Evolutionary conservation across 441 rosid genomes (phyloP).

Genomic region (Biscutella auriculata): DNA sequence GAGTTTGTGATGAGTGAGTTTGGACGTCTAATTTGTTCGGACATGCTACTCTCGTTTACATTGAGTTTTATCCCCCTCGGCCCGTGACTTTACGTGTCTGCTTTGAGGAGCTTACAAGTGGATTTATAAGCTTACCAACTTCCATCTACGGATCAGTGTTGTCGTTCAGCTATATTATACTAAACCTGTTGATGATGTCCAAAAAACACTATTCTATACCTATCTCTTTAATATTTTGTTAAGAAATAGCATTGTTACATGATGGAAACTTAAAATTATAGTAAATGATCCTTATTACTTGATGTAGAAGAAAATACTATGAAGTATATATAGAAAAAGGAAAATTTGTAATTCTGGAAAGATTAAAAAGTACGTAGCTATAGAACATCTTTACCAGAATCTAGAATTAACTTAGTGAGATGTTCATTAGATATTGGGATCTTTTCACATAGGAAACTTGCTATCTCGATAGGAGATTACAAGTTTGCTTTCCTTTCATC

Average conservation of each 20-base stretch:
- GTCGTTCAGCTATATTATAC: no score
- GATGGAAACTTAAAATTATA: no score
- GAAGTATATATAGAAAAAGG: no score
- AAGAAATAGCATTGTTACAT: no score
- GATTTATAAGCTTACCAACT: background rate
- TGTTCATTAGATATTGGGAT: background rate
- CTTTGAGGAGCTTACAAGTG: constrained; percentile 8
- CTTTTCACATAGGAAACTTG: background rate
- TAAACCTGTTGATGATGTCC: no score
- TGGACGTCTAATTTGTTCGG: constrained; percentile 19
- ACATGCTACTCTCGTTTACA: background rate
- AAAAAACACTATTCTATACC: no score
- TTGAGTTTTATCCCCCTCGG: no score
- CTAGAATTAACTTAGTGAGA: background rate
- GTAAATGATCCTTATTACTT: no score
- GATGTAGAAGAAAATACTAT: no score
- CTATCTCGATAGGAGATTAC: background rate
- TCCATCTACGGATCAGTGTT: no score
- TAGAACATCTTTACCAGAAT: background rate
- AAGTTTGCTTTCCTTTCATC: no score
- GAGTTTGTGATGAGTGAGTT: constrained; percentile 4
- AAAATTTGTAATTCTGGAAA: background rate
- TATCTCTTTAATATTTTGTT: no score
- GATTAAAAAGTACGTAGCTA: background rate
- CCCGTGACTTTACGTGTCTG: constrained; percentile 7